Base-by-base conservation (phyloP, 2,329 filamentous ascomycete species). In the Sporothrix brunneoviolacea region DNA sequence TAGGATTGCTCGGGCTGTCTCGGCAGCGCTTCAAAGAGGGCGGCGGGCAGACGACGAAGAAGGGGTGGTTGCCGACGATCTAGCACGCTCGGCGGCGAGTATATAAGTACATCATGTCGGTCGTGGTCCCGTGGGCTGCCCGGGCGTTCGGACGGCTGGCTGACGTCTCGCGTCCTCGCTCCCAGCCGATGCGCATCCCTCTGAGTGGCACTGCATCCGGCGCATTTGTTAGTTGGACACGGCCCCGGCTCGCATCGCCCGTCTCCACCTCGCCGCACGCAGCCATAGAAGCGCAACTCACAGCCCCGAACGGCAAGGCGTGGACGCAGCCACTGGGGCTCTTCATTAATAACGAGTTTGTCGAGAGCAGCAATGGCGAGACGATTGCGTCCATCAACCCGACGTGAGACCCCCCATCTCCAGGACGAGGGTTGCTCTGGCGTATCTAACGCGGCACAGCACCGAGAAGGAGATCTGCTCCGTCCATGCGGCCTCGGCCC, bases 301-400 rank as follows among this genome's bases (percentile, higher is more conserved):
- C 76, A 8, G 85, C 87, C 44, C 87, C 87, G 4, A 91, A 91
- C 67, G 86, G 86, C 59, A 74, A 70, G 65, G 82, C 78, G 59
- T 91, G 87, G 68, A 72, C 68, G 12, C 84, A 89, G 70, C 86
- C 86, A 2, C 73, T 79, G 39, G 88, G 88, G n/a, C 75, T 91
- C 8, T 91, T 90, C 68, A 89, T 91, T 70, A 86, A 88, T 71
- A 89, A 90, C 57, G 84, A 89, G 64, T 91, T 87, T 64, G 82
- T 88, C 48, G 74, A 80, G 60, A 80, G 82, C 50, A 81, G 76
- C 64, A 77, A 76, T 13, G 82, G 77, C 39, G 74, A 82, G 62
- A 86, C 76, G 58, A 75, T 90, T 48, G 70, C 75, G 13, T 77
- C 79, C 16, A 77, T 88, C 60, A 88, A 88, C 62, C 86, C 86